phyloP scores from a whole-genome alignment of 164 flowering plant genomes.

The Liriodendron chinense region DNA sequence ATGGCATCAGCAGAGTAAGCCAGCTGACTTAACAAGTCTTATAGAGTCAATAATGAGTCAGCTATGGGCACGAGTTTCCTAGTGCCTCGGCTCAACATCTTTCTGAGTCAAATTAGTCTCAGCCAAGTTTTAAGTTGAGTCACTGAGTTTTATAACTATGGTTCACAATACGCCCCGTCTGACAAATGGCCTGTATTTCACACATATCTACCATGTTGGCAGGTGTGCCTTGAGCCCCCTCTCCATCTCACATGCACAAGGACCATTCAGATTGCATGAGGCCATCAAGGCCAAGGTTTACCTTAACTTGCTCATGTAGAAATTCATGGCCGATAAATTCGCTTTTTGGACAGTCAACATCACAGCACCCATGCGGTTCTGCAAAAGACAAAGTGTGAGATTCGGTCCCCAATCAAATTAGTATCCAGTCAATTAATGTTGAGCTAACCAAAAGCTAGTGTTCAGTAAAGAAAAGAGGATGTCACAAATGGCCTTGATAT shows the following conservation, averaged over 20 bases:
- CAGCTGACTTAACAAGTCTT: too few species aligned
- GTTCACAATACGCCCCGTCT: not conserved
- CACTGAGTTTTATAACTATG: too few species aligned
- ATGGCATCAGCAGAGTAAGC: too few species aligned
- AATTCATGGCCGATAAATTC: slow-evolving; percentile 63
- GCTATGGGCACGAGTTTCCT: too few species aligned
- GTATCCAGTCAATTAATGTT: not conserved
- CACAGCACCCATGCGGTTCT: slow-evolving; percentile 83
- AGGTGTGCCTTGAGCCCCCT: not conserved
- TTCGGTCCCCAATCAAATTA: not conserved
- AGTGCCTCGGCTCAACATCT: too few species aligned
- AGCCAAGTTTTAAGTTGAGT: not conserved
- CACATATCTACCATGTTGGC: not conserved
- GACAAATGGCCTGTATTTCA: too few species aligned
- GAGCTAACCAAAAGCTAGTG: not conserved
- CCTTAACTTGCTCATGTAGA: slow-evolving; percentile 70
- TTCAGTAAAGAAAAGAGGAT: not conserved
- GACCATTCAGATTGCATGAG: not conserved
- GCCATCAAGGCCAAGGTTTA: slow-evolving; percentile 21
- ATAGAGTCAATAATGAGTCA: too few species aligned
- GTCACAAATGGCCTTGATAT: not conserved
- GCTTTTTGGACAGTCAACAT: slow-evolving; percentile 87
- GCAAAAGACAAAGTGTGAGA: slow-evolving; percentile 12
- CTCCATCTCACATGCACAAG: not conserved
- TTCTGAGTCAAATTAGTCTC: not conserved